These are phyloP conservation scores for Globisporangium cederbergense DNA, from an alignment of 352 stramenopile genomes.

Conservation along the genomic window DNA sequence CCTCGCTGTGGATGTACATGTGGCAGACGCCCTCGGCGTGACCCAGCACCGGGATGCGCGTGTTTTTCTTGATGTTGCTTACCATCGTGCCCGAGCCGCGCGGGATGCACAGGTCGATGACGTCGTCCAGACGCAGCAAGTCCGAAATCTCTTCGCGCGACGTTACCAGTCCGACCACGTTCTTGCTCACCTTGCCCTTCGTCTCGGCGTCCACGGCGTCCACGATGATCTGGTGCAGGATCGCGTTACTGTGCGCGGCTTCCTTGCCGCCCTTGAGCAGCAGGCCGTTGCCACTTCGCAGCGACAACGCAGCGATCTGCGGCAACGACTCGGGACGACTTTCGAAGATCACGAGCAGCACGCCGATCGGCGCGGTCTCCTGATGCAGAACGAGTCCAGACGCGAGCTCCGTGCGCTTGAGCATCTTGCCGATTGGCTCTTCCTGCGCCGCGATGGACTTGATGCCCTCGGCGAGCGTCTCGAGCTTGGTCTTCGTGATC, in stretches of 20 bases:
- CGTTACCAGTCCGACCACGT: slow-evolving; percentile 95
- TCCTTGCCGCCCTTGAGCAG: slow-evolving; percentile 98
- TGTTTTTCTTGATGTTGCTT: slow-evolving; percentile 96
- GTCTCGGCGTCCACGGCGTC: slow-evolving; percentile 90
- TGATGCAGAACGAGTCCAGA: slow-evolving; percentile 92
- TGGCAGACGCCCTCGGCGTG: slow-evolving; percentile 98
- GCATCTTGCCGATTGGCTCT: slow-evolving; percentile 69
- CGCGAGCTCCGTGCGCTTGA: slow-evolving; percentile 87
- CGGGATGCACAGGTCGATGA: slow-evolving; percentile 99
- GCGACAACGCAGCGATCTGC: slow-evolving; percentile 94
- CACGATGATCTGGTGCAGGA: slow-evolving; percentile 93
- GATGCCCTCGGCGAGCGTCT: slow-evolving; percentile 94
- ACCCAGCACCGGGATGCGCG: slow-evolving; percentile 96
- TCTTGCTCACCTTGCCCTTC: slow-evolving; percentile 83
- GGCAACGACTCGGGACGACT: slow-evolving; percentile 94
- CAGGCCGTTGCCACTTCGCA: slow-evolving; percentile 95
- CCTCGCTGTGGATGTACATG: slow-evolving; percentile 95
- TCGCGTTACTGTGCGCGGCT: slow-evolving; percentile 85
- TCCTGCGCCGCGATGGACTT: slow-evolving; percentile 86
- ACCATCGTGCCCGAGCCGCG: slow-evolving; percentile 95
- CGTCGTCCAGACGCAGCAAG: slow-evolving; percentile 93
- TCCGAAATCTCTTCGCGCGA: slow-evolving; percentile 92
- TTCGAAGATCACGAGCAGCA: slow-evolving; percentile 99
- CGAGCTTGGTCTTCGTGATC: slow-evolving; percentile 92
- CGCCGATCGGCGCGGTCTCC: slow-evolving; percentile 95